Conservation (phyloP, 805 yeast species). For the Nakazawaea pomicola region DNA sequence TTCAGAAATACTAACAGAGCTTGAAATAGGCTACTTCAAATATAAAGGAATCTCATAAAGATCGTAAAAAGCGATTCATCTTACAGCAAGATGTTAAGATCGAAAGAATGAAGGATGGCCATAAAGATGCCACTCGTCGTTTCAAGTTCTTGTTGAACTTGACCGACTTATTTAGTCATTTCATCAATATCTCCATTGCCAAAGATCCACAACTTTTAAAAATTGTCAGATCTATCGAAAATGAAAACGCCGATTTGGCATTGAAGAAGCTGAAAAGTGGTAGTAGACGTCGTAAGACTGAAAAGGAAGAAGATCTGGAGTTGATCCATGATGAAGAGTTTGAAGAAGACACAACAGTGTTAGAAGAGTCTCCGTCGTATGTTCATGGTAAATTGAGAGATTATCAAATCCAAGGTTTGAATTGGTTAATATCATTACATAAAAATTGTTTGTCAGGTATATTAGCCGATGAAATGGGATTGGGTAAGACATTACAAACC, state of each 20-base stretch:
- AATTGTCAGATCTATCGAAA: slow-evolving; percentile 53
- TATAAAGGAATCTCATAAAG: slow-evolving; percentile 25
- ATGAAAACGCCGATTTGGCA: slow-evolving; percentile 23
- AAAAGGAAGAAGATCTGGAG: slow-evolving; percentile 94
- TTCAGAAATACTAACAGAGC: neutral
- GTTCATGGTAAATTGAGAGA: slow-evolving; percentile 78
- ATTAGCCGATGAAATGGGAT: slow-evolving; percentile 97
- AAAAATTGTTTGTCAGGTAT: slow-evolving; percentile 90
- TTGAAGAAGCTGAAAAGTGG: slow-evolving; percentile 18
- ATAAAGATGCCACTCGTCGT: slow-evolving; percentile 69
- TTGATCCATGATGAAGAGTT: slow-evolving; percentile 76
- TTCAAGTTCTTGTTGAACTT: slow-evolving; percentile 76
- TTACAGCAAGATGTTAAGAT: slow-evolving; percentile 50
- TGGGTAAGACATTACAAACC: slow-evolving; percentile 94
- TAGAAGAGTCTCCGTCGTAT: slow-evolving; percentile 81
- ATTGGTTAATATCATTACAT: slow-evolving; percentile 87
- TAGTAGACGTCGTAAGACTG: slow-evolving; percentile 76
- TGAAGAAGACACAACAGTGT: slow-evolving; percentile 59
- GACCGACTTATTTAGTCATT: slow-evolving; percentile 84
- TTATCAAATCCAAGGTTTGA: slow-evolving; percentile 91
- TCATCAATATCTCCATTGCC: slow-evolving; percentile 75
- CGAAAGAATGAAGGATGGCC: slow-evolving; percentile 44
- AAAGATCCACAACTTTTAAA: slow-evolving; percentile 70
- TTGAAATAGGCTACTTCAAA: neutral
- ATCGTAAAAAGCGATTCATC: slow-evolving; percentile 44